A percentile compares a stretch with the other conserved stretches of the same genome.
phyloP scores from a whole-genome alignment of 345 rosid species.

The Chamaenerion angustifolium region DNA sequence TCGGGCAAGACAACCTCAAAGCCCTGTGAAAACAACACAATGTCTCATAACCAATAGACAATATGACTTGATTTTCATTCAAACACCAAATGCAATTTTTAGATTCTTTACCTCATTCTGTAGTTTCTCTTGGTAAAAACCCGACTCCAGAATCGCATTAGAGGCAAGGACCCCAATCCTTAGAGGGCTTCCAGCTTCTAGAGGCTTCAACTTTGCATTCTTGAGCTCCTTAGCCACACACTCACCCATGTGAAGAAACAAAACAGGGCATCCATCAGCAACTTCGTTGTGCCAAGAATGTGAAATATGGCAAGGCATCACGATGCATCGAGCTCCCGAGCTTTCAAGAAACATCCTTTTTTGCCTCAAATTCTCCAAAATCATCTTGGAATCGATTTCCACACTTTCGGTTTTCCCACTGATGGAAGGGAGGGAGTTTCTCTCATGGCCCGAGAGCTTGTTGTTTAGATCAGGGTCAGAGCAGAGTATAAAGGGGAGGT shows the following conservation, averaged over 20 bases:
- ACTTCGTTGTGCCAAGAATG: slow-evolving; percentile 37
- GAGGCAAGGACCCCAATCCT: slow-evolving; percentile 30
- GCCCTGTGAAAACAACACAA: slow-evolving; percentile 15
- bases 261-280: slow-evolving; percentile 19
- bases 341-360: slow-evolving; percentile 31
- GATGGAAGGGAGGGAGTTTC: slow-evolving; percentile 26
- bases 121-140: slow-evolving; percentile 39
- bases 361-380: slow-evolving; percentile 20
- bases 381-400: slow-evolving; percentile 14
- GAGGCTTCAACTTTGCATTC: slow-evolving; percentile 33
- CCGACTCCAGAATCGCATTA: slow-evolving; percentile 22
- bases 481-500: slow-evolving; percentile 50
- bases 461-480: slow-evolving; percentile 53
- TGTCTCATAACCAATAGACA: too few relatives aligned
- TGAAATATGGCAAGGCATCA: slow-evolving; percentile 34
- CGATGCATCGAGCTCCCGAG: slow-evolving; percentile 37
- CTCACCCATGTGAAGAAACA: slow-evolving; percentile 31
- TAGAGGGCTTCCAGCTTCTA: slow-evolving; percentile 40
- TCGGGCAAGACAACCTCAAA: slow-evolving; percentile 37
- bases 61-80: too few relatives aligned
- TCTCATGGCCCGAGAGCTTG: slow-evolving; percentile 37
- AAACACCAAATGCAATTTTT: neutral
- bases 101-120: slow-evolving; percentile 20
- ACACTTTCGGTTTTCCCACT: slow-evolving; percentile 17
- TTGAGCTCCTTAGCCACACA: slow-evolving; percentile 44